These are phyloP conservation scores for Aspergillus quadrilineatus DNA, from an alignment of 2,329 filamentous ascomycete genomes.

Conservation along the genomic window DNA sequence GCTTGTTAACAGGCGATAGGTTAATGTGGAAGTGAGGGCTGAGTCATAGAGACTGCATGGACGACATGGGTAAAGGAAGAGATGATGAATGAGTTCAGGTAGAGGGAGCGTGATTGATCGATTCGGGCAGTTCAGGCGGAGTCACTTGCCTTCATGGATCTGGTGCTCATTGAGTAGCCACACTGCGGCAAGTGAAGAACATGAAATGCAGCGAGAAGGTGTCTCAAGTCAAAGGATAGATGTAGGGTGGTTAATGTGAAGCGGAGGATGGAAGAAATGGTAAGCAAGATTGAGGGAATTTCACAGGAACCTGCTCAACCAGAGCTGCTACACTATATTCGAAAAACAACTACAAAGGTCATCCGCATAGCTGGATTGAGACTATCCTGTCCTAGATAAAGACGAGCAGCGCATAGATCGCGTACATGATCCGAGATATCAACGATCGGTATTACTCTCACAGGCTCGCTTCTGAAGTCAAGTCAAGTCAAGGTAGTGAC, in stretches of 20 bases:
- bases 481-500: background rate
- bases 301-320: background rate
- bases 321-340: background rate
- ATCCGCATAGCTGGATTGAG: constrained; percentile 20
- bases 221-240: background rate
- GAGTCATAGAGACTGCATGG: too few relatives aligned
- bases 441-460: constrained; percentile 16
- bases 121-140: background rate
- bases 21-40: too few relatives aligned
- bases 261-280: background rate
- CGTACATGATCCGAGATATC: constrained; percentile 16
- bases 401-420: constrained; percentile 9
- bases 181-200: background rate
- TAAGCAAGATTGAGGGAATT: background rate
- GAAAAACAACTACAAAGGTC: background rate
- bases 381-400: constrained; percentile 19
- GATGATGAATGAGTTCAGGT: too few relatives aligned
- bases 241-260: background rate
- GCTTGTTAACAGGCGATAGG: too few relatives aligned
- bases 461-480: constrained; percentile 7
- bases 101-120: background rate
- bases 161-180: background rate
- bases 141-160: background rate
- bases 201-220: background rate
- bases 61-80: too few relatives aligned